Percentiles rank a stretch among this genome's conserved stretches.
These are phyloP conservation scores for Pyricularia sp. DNA, from an alignment of 2,329 filamentous ascomycete species.

Conservation along the genomic window DNA sequence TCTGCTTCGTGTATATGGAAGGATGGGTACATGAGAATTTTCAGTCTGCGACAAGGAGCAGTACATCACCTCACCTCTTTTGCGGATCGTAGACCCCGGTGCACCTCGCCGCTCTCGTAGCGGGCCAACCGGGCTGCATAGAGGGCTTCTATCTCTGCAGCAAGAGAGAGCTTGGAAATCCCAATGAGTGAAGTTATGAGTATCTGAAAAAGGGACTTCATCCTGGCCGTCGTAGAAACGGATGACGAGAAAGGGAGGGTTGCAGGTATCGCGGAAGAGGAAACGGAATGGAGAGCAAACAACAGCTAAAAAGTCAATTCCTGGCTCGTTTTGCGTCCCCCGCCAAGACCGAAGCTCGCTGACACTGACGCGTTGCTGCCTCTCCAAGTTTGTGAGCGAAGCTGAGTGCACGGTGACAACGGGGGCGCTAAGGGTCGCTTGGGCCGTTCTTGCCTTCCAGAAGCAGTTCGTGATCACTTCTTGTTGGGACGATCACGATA, in stretches of 20 bases:
- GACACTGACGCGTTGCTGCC: neutral
- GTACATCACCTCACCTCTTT: neutral
- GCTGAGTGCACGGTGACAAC: neutral
- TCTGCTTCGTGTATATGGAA: no score
- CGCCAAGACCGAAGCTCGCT: neutral
- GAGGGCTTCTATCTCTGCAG: neutral
- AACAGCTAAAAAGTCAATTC: neutral
- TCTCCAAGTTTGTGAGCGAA: neutral
- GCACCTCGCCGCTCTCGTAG: neutral
- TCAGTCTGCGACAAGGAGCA: no score
- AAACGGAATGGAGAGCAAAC: neutral
- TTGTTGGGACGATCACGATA: no score
- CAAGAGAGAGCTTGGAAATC: neutral
- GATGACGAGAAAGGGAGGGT: neutral
- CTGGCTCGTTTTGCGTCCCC: neutral
- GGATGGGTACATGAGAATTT: no score
- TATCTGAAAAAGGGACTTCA: neutral
- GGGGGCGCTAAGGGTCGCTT: neutral
- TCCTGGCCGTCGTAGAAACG: neutral
- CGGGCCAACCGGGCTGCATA: neutral
- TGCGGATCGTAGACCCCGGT: neutral
- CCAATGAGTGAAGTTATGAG: neutral
- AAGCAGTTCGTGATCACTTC: neutral
- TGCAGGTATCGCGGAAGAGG: neutral
- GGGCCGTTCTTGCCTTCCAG: neutral